Evolutionary conservation across 768 basidiomycete genomes (phyloP).

Genomic region (Hemileccinum rubropunctum): DNA sequence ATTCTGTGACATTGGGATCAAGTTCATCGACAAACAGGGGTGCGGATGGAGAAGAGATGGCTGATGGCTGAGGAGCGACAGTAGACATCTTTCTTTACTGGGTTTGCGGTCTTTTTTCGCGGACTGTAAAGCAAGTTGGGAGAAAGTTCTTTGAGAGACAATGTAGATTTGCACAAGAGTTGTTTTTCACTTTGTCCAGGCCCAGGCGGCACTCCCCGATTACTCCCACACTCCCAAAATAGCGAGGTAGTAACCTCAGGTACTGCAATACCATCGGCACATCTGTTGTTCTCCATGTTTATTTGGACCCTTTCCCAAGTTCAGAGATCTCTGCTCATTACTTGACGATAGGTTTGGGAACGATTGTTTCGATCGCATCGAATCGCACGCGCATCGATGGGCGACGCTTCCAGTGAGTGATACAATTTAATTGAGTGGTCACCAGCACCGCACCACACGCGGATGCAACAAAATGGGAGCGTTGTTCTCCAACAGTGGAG

Average conservation of each 20-base stretch:
- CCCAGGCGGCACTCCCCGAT: too few species aligned
- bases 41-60: slow-evolving; percentile 72
- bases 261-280: too few species aligned
- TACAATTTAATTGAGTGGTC: not conserved
- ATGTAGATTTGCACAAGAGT: too few species aligned
- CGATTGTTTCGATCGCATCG: too few species aligned
- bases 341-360: not conserved
- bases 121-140: slow-evolving; percentile 1
- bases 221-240: not conserved
- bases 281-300: not conserved
- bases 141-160: too few species aligned
- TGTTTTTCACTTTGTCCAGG: too few species aligned
- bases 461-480: too few species aligned
- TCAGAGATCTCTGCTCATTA: too few species aligned
- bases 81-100: too few species aligned
- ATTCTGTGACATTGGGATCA: slow-evolving; percentile 96
- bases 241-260: too few species aligned
- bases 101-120: too few species aligned
- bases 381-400: not conserved
- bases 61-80: slow-evolving; percentile 38
- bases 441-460: not conserved
- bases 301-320: not conserved
- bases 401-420: not conserved
- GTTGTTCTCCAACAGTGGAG: slow-evolving; percentile 13
- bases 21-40: slow-evolving; percentile 99